phyloP scores from a whole-genome alignment of 192 early-diverging fungal species.

The Radiomyces spectabilis region DNA sequence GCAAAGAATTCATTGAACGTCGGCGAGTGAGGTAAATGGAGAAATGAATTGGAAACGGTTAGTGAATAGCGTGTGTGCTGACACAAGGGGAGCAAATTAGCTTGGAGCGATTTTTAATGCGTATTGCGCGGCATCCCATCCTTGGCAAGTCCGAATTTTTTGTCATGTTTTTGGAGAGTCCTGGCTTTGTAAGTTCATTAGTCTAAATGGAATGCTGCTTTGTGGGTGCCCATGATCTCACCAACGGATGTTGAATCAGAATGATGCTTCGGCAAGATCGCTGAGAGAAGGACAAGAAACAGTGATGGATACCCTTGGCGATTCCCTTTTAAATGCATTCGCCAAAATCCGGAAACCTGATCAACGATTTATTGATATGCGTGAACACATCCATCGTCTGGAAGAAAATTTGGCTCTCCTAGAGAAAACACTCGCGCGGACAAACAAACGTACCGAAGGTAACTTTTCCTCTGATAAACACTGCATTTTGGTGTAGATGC shows the following conservation, averaged over 20 bases:
- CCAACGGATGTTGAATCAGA: constrained; percentile 6
- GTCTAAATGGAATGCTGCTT: not conserved
- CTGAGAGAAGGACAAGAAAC: constrained; percentile 30
- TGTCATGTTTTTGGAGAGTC: constrained; percentile 75
- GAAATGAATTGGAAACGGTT: too few species aligned
- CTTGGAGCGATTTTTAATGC: constrained; percentile 78
- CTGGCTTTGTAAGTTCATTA: constrained; percentile 52
- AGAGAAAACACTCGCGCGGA: constrained; percentile 70
- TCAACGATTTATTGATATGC: constrained; percentile 75
- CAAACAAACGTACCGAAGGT: constrained; percentile 33
- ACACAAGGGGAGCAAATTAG: constrained; percentile 22
- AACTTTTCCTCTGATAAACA: not conserved
- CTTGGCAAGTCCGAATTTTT: constrained; percentile 64
- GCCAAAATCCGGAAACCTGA: constrained; percentile 86
- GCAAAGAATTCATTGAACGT: constrained; percentile 83
- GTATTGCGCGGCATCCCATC: constrained; percentile 78
- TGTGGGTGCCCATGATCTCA: not conserved
- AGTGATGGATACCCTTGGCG: constrained; percentile 80
- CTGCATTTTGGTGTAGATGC: not conserved
- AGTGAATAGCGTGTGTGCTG: not conserved
- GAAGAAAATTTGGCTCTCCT: constrained; percentile 79
- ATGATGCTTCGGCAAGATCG: constrained; percentile 23
- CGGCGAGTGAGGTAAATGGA: constrained; percentile 49
- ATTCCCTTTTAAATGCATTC: constrained; percentile 88
- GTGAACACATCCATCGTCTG: constrained; percentile 72